Conservation (phyloP, 148 eudicot genomes). For the Rhododendron kiyosumense region DNA sequence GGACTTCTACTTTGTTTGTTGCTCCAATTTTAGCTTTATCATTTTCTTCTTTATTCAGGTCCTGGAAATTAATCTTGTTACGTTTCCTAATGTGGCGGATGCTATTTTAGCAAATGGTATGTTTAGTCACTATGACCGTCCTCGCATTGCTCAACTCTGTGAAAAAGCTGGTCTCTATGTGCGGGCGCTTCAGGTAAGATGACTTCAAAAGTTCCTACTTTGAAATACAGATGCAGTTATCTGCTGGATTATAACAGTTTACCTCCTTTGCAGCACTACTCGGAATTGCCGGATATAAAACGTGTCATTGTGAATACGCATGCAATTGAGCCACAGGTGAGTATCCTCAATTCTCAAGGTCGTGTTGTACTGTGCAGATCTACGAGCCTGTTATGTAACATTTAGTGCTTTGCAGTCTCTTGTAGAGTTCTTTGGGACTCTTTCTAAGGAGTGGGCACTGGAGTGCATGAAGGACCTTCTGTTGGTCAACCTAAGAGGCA, state of each 20-base stretch:
- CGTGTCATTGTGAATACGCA: slow-evolving; percentile 97
- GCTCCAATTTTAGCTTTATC: background rate
- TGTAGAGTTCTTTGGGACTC: slow-evolving; percentile 96
- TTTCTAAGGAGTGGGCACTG: slow-evolving; percentile 92
- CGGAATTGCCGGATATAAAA: slow-evolving; percentile 81
- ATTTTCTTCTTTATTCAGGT: slow-evolving; percentile 42
- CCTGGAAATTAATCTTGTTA: slow-evolving; percentile 87
- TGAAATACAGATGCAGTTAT: background rate
- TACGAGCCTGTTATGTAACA: slow-evolving; percentile 5
- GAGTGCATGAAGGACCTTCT: slow-evolving; percentile 98
- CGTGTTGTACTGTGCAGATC: background rate
- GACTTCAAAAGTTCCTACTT: background rate
- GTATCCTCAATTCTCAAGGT: slow-evolving; percentile 1
- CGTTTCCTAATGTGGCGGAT: slow-evolving; percentile 96
- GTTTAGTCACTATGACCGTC: slow-evolving; percentile 98
- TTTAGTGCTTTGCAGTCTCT: slow-evolving; percentile 53
- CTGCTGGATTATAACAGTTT: slow-evolving; percentile 6
- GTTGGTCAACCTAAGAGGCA: slow-evolving; percentile 86
- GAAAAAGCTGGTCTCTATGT: slow-evolving; percentile 91
- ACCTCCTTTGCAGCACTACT: slow-evolving; percentile 67
- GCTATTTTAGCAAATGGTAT: slow-evolving; percentile 97
- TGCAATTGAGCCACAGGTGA: slow-evolving; percentile 98
- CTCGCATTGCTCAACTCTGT: slow-evolving; percentile 93
- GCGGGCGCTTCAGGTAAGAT: slow-evolving; percentile 80
- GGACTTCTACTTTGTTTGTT: background rate